A percentile compares a stretch with the other conserved stretches of the same genome.
phyloP scores from a whole-genome alignment of 176 grass and related monocot species.

The Phoenix roebelenii region DNA sequence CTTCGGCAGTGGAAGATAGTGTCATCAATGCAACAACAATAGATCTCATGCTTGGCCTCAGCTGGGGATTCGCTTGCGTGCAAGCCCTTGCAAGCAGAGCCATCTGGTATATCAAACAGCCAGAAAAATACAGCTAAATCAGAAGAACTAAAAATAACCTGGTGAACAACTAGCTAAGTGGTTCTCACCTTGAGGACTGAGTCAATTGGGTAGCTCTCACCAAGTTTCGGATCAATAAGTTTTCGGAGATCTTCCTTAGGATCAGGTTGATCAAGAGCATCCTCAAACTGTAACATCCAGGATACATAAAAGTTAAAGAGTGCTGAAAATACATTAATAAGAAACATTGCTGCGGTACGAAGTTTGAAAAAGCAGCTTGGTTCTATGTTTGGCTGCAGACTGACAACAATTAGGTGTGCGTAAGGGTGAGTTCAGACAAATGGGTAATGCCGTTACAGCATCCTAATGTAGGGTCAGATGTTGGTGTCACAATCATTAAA shows the following conservation, averaged over 20 bases:
- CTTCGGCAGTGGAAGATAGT: slow-evolving; percentile 60
- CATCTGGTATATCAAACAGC: slow-evolving; percentile 29
- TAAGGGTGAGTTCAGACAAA: no score
- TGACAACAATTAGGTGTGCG: no score
- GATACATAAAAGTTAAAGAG: neutral
- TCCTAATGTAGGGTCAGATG: neutral
- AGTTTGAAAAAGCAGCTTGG: no score
- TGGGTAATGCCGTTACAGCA: no score
- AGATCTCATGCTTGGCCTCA: slow-evolving; percentile 65
- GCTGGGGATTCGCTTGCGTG: slow-evolving; percentile 66
- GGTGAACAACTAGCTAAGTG: neutral
- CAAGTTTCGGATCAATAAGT: slow-evolving; percentile 55
- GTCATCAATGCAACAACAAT: slow-evolving; percentile 78
- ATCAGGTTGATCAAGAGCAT: slow-evolving; percentile 38
- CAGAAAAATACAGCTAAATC: neutral
- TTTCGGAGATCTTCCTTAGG: slow-evolving; percentile 48
- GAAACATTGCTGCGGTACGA: no score
- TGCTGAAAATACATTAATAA: neutral
- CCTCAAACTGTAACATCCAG: slow-evolving; percentile 54
- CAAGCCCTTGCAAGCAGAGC: slow-evolving; percentile 60
- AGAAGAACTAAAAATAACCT: neutral
- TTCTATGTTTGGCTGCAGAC: no score
- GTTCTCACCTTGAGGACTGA: slow-evolving; percentile 51
- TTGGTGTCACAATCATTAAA: neutral
- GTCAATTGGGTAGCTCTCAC: slow-evolving; percentile 55